Evolutionary conservation across 2,329 filamentous ascomycete genomes (phyloP).

Genomic region (Phaeosphaeria sp.): DNA sequence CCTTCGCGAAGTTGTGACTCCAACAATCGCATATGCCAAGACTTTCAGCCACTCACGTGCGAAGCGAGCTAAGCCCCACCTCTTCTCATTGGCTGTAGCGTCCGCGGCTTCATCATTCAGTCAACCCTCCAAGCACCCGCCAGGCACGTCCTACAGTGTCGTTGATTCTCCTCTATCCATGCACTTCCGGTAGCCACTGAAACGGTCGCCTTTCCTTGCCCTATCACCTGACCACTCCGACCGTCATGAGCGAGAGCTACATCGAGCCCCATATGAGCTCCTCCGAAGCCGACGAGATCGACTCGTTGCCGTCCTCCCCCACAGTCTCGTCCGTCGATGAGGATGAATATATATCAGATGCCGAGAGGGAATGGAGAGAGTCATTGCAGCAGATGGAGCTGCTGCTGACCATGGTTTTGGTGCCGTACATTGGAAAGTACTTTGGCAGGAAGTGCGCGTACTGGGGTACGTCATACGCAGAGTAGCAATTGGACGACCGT

Average conservation of each 20-base stretch:
- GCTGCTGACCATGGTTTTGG: constrained; percentile 89
- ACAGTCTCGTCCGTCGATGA: constrained; percentile 61
- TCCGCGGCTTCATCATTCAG: constrained; percentile 3
- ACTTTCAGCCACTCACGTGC: constrained; percentile 24
- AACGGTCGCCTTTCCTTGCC: not conserved
- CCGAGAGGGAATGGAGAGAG: constrained; percentile 93
- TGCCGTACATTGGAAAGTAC: constrained; percentile 94
- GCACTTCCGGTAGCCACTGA: constrained; percentile 25
- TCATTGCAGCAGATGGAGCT: constrained; percentile 93
- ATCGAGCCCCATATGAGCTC: constrained; percentile 40
- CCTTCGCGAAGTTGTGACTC: constrained; percentile 26
- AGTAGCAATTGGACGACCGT: not conserved
- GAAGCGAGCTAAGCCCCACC: constrained; percentile 27
- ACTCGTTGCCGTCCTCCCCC: constrained; percentile 60
- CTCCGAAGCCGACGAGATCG: constrained; percentile 53
- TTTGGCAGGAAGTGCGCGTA: constrained; percentile 94
- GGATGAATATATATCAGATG: constrained; percentile 74
- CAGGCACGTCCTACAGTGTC: not conserved
- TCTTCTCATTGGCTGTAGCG: constrained; percentile 33
- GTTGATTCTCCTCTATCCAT: constrained; percentile 17
- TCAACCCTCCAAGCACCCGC: not conserved
- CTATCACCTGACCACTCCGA: not conserved
- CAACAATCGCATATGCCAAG: constrained; percentile 17
- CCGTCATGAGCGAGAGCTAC: constrained; percentile 45
- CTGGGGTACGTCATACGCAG: constrained; percentile 73